These are phyloP conservation scores for Annulohypoxylon bovei DNA, from an alignment of 495 filamentous ascomycete genomes.

Conservation along the genomic window DNA sequence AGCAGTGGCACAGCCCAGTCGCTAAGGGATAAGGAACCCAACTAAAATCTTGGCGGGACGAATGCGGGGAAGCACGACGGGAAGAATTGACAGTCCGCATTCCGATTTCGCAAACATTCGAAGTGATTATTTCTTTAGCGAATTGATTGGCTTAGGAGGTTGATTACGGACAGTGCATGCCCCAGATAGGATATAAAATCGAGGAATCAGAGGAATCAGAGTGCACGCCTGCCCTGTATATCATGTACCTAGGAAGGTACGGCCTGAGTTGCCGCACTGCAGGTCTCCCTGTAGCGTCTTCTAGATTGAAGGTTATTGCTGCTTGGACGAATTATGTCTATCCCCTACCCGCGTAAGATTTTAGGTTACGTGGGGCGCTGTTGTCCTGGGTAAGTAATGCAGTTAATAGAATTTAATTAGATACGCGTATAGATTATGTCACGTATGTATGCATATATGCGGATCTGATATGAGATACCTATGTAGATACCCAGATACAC, in stretches of 20 bases:
- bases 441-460: not conserved
- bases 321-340: conserved; percentile 1
- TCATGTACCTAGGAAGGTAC: not conserved
- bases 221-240: not conserved
- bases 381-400: not conserved
- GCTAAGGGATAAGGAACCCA: not conserved
- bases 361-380: conserved; percentile 3
- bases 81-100: conserved; percentile 32
- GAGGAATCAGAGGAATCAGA: no score
- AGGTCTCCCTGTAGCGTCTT: not conserved
- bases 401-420: not conserved
- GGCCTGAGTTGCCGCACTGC: not conserved
- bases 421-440: not conserved
- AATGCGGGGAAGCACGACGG: conserved; percentile 33
- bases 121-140: not conserved
- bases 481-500: no score
- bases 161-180: not conserved
- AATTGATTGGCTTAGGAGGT: not conserved
- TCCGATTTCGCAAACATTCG: conserved; percentile 36
- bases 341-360: conserved; percentile 1
- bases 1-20: not conserved
- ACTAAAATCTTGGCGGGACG: conserved; percentile 14
- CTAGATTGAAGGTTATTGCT: not conserved
- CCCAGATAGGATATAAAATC: not conserved
- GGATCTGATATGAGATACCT: not conserved